A percentile compares a stretch with the other conserved stretches of the same genome.
phyloP scores from a whole-genome alignment of 345 rosid species.

The Ceriops zippeliana region DNA sequence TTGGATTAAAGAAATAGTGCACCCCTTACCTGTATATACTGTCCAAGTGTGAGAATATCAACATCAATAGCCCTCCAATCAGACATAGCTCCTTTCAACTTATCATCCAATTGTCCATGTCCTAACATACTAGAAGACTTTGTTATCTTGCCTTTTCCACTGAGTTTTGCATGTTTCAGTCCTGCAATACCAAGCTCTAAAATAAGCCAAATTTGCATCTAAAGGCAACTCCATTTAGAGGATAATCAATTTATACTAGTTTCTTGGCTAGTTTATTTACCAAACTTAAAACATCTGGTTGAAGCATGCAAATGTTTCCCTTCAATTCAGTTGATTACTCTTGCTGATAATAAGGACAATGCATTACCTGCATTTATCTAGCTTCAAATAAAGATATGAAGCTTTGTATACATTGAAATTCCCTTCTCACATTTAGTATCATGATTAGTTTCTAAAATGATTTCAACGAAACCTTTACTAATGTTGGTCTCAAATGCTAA shows the following conservation, averaged over 20 bases:
- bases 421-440: too few species aligned
- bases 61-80: slow-evolving; percentile 87
- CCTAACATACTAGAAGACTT: slow-evolving; percentile 97
- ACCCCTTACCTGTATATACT: slow-evolving; percentile 76
- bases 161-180: slow-evolving; percentile 78
- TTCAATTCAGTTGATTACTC: background rate
- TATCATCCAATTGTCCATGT: slow-evolving; percentile 88
- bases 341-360: background rate
- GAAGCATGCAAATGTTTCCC: background rate
- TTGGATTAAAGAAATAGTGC: background rate
- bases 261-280: background rate
- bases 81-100: slow-evolving; percentile 76
- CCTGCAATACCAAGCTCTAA: slow-evolving; percentile 37
- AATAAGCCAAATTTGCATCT: slow-evolving; percentile 6
- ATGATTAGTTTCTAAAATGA: too few species aligned
- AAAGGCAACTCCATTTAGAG: slow-evolving; percentile 8
- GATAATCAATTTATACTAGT: background rate
- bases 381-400: background rate
- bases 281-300: background rate
- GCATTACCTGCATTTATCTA: background rate
- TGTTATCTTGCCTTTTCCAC: slow-evolving; percentile 75
- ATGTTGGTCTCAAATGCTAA: too few species aligned
- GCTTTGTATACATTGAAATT: too few species aligned
- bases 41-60: slow-evolving; percentile 92
- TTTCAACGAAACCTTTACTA: too few species aligned